Evolutionary conservation across 345 rosid species (phyloP).

Genomic region (Salix purpurea): DNA sequence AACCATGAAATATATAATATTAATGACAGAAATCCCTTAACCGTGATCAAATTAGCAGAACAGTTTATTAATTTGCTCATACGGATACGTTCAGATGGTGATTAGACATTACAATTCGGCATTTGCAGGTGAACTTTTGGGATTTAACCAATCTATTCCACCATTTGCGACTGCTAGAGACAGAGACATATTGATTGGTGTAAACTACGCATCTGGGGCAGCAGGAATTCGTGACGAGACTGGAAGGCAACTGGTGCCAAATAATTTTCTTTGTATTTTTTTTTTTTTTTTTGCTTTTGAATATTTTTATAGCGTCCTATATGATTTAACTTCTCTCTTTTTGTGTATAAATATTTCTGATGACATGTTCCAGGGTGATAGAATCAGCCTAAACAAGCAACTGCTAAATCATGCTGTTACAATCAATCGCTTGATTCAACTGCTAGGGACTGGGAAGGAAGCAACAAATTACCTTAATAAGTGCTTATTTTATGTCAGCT

Average conservation of each 20-base stretch:
- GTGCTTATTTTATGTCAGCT: slow-evolving; percentile 13
- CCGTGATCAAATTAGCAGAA: too few relatives aligned
- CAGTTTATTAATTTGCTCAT: too few relatives aligned
- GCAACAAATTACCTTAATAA: slow-evolving; percentile 11
- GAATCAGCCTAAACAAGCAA: slow-evolving; percentile 2
- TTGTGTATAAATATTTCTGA: too few relatives aligned
- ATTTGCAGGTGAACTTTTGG: slow-evolving; percentile 15
- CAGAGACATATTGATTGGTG: slow-evolving; percentile 8
- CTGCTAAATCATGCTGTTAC: slow-evolving; percentile 1
- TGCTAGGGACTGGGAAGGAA: neutral
- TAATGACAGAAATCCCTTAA: too few relatives aligned
- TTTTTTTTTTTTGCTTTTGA: too few relatives aligned
- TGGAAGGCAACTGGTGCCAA: neutral
- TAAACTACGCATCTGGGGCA: slow-evolving; percentile 14
- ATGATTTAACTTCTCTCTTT: too few relatives aligned
- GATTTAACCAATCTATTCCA: slow-evolving; percentile 7
- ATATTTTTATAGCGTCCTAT: too few relatives aligned
- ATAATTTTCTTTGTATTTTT: neutral
- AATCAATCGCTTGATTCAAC: neutral
- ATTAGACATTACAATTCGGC: neutral
- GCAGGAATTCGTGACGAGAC: slow-evolving; percentile 21
- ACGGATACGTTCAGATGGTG: neutral
- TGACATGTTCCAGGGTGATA: neutral
- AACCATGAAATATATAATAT: too few relatives aligned
- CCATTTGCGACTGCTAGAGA: slow-evolving; percentile 3